Percentiles rank a stretch among this genome's conserved stretches.
Conservation (phyloP, 805 yeast species). For the Candida qinlingensis region DNA sequence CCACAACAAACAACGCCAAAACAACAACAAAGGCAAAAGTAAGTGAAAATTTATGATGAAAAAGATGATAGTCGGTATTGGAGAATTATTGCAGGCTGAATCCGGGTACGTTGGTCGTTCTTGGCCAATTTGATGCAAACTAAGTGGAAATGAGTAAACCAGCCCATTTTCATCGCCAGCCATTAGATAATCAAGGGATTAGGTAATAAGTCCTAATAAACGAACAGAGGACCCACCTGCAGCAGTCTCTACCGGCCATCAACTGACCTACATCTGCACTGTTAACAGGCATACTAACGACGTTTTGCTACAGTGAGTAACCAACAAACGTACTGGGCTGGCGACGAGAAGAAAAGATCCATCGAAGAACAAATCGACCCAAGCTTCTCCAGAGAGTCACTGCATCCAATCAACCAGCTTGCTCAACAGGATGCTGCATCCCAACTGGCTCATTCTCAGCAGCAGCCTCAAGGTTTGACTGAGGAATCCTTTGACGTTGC, state of each 20-base stretch:
- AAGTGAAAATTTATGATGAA: too few species aligned
- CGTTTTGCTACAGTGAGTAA: conserved; percentile 5
- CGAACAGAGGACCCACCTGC: too few species aligned
- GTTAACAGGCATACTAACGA: not conserved
- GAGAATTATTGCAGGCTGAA: too few species aligned
- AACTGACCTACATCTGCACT: too few species aligned
- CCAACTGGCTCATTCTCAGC: conserved; percentile 8
- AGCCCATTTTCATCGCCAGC: not conserved
- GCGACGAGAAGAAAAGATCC: conserved; percentile 16
- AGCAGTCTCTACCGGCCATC: too few species aligned
- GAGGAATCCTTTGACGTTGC: conserved; percentile 27
- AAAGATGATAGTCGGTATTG: too few species aligned
- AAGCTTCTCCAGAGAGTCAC: conserved; percentile 21
- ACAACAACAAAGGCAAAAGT: too few species aligned
- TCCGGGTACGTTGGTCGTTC: too few species aligned
- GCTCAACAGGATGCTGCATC: conserved; percentile 10
- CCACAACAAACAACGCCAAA: not conserved
- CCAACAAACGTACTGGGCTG: conserved; percentile 13
- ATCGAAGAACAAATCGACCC: conserved; percentile 29
- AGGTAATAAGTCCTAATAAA: conserved; percentile 9
- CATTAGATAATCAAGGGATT: conserved; percentile 15
- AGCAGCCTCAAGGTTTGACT: conserved; percentile 10
- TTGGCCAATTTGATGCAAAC: too few species aligned
- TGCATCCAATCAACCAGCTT: conserved; percentile 15
- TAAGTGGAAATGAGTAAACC: not conserved